Base-by-base conservation (phyloP, 2,329 filamentous ascomycete species). In the Aaosphaeria pasadenensis region DNA sequence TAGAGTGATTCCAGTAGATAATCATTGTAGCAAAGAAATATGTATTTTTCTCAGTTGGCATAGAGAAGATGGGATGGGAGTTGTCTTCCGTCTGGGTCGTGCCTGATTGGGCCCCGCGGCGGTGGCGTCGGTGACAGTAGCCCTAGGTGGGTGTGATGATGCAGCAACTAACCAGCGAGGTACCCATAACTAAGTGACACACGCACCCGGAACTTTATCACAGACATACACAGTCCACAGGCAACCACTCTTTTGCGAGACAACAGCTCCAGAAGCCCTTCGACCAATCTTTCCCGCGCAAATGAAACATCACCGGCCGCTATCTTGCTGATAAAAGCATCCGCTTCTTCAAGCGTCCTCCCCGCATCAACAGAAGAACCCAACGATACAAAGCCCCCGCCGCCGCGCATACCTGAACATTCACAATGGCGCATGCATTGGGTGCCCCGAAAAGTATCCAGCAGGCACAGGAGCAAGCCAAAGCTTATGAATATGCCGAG, bases 401-500 rank as follows among this genome's bases (percentile, higher is more conserved):
- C 17, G 17, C 17, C 17, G 17, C 17, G 17, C 17, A 24, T 24
- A 24, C 17, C 17, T 24, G 17, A 35, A 39, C 44, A 28, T 28
- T 46, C 46, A 47, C 46, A 39, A 68, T 70, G 67, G 58, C 62
- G 13, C 17, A 24, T 24, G 60, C 63, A 7, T 45, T 58, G 47
- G 59, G 56, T 47, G 60, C 58, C 35, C 91, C 91, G 38, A 74
- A 87, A 71, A 91, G 79, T 56, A 80, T 94, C 48, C 85, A 86
- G 61, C 87, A 95, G 64, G 87, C 97, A 51, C 82, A 86, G 7
- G 77, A 81, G 30, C 84, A 86, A 57, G 94, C 92, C 3, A 79
- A 85, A 54, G 83, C 87, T 55, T 96, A 94, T 67, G 83, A 87
- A 48, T 97, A 91, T 74, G 89, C 91, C 66, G 79, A 80, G 1